Conservation (phyloP, 768 basidiomycete genomes). For the Dictyophora rubrovolvata region DNA sequence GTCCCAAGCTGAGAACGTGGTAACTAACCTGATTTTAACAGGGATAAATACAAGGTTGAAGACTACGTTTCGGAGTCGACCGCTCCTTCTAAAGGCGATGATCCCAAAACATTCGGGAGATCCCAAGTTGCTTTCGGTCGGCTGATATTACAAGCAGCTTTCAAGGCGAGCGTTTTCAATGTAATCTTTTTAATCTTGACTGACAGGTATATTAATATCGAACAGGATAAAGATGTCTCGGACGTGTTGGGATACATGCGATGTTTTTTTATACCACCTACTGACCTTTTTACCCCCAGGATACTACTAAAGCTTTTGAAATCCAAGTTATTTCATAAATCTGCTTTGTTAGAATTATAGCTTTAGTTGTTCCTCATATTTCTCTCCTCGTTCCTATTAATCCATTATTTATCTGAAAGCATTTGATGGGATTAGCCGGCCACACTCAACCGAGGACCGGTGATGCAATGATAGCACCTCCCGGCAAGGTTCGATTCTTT, state of each 20-base stretch:
- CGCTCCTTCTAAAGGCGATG: conserved; percentile 10
- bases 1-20: neutral
- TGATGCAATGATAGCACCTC: too few species aligned
- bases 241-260: neutral
- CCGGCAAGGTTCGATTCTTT: too few species aligned
- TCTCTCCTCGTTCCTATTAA: too few species aligned
- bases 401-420: too few species aligned
- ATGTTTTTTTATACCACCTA: neutral
- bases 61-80: conserved; percentile 13
- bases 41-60: neutral
- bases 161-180: neutral
- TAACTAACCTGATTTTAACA: neutral
- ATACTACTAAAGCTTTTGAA: neutral
- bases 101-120: neutral
- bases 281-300: neutral
- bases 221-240: conserved; percentile 1
- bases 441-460: too few species aligned
- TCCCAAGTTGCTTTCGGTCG: neutral
- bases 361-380: too few species aligned
- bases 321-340: neutral
- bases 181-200: neutral
- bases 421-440: too few species aligned
- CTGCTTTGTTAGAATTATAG: neutral
- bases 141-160: neutral
- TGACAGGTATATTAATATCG: neutral